These are phyloP conservation scores for Emergomyces pasteurianus DNA, from an alignment of 2,329 filamentous ascomycete genomes.

Conservation along the genomic window DNA sequence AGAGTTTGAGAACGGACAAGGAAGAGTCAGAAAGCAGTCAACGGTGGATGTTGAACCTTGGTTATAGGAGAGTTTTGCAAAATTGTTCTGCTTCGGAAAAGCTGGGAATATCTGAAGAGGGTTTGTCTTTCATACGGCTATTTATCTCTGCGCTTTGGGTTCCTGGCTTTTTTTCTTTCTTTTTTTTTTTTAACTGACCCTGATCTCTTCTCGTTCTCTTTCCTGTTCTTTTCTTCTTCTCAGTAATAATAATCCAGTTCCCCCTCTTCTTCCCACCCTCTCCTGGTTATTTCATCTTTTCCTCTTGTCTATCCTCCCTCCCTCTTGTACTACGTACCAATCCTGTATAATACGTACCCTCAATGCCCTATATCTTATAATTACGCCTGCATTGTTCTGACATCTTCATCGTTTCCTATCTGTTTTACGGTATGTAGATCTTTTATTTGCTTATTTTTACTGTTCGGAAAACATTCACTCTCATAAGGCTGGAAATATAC, in stretches of 20 bases:
- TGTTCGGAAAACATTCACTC: neutral
- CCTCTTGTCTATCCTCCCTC: neutral
- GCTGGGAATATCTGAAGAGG: neutral
- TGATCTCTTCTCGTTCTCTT: neutral
- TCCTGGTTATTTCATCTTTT: neutral
- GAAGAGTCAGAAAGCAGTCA: neutral
- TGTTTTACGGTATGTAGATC: neutral
- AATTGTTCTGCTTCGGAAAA: neutral
- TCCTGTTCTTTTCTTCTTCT: neutral
- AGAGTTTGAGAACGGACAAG: neutral
- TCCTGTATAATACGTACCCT: neutral
- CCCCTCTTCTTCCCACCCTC: neutral
- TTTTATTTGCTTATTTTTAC: neutral
- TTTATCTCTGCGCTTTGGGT: neutral
- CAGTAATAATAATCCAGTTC: neutral
- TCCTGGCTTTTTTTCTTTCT: neutral
- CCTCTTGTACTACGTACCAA: neutral
- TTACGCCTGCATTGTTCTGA: neutral
- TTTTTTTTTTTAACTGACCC: neutral
- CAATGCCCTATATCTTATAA: neutral
- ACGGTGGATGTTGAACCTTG: neutral
- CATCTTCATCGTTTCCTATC: neutral
- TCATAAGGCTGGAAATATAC: neutral
- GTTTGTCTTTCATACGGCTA: neutral
- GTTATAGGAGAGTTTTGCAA: neutral